Evolutionary conservation across 441 rosid genomes (phyloP).

Genomic region (Erodium trifolium): DNA sequence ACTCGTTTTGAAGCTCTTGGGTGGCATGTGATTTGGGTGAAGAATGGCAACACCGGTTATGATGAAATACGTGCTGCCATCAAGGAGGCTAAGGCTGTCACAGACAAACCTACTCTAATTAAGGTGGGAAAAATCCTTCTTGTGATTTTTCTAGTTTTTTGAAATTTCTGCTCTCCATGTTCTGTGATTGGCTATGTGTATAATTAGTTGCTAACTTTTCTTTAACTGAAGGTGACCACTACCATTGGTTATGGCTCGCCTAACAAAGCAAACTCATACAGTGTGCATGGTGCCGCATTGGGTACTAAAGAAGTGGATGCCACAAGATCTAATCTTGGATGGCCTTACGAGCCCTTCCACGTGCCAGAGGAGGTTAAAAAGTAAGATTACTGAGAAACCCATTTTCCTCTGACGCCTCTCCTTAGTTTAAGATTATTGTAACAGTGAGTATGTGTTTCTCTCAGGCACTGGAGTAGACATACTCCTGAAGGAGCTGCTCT

Average conservation of each 20-base stretch:
- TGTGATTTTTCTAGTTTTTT: background rate
- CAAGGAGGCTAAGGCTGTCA: conserved; percentile 83
- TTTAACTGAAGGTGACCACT: conserved; percentile 54
- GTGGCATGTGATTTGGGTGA: conserved; percentile 96
- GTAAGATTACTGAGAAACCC: conserved; percentile 26
- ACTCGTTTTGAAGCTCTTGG: conserved; percentile 83
- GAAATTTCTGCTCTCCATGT: background rate
- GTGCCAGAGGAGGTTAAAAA: conserved; percentile 71
- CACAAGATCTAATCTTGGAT: conserved; percentile 74
- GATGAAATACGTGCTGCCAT: conserved; percentile 94
- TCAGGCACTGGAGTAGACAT: conserved; percentile 98
- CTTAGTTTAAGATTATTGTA: conserved; percentile 7
- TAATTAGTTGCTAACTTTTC: background rate
- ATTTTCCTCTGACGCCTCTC: conserved; percentile 3
- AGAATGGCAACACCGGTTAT: conserved; percentile 85
- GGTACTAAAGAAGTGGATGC: conserved; percentile 92
- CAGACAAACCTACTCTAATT: conserved; percentile 81
- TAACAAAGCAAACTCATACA: conserved; percentile 70
- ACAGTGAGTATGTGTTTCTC: conserved; percentile 12
- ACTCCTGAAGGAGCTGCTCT: conserved; percentile 52
- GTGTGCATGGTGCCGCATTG: conserved; percentile 77
- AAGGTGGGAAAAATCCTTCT: conserved; percentile 39
- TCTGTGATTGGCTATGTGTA: background rate
- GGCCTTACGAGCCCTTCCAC: conserved; percentile 76
- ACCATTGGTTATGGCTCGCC: conserved; percentile 93